phyloP scores from a whole-genome alignment of 2,329 filamentous ascomycete genomes.

The Delphinella strobiligena region DNA sequence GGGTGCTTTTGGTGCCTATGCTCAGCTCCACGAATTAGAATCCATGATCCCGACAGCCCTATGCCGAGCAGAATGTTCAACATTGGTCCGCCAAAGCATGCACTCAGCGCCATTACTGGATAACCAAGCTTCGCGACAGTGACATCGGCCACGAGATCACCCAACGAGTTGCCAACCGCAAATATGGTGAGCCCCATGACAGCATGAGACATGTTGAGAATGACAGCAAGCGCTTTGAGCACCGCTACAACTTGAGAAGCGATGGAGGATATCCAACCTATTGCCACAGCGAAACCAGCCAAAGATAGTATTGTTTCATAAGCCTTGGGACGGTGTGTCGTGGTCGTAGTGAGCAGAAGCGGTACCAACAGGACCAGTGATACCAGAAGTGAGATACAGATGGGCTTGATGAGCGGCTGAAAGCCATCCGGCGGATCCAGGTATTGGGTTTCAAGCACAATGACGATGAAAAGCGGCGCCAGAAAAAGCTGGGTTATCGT shows the following conservation, averaged over 20 bases:
- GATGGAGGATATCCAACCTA: constrained; percentile 93
- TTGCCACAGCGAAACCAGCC: constrained; percentile 78
- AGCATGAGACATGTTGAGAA: constrained; percentile 86
- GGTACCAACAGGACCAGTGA: constrained; percentile 56
- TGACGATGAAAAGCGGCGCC: constrained; percentile 69
- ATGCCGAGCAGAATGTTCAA: constrained; percentile 93
- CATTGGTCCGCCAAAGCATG: constrained; percentile 97
- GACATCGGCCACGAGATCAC: constrained; percentile 87
- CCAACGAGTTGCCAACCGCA: constrained; percentile 88
- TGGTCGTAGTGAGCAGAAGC: constrained; percentile 57
- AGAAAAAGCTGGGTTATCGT: constrained; percentile 75
- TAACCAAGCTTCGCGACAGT: constrained; percentile 88
- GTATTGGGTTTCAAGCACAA: constrained; percentile 44
- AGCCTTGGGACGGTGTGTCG: constrained; percentile 49
- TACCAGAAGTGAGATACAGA: constrained; percentile 29
- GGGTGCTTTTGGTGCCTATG: constrained; percentile 57
- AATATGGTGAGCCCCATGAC: constrained; percentile 92
- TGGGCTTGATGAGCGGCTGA: constrained; percentile 15
- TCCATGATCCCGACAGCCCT: constrained; percentile 79
- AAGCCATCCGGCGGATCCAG: constrained; percentile 4
- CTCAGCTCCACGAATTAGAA: constrained; percentile 63
- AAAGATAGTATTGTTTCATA: constrained; percentile 67
- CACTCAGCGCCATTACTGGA: constrained; percentile 88
- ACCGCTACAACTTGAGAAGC: constrained; percentile 92
- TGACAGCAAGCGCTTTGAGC: constrained; percentile 83